phyloP scores from a whole-genome alignment of 2,329 filamentous ascomycete genomes.

The Hirsutella minnesotensis region DNA sequence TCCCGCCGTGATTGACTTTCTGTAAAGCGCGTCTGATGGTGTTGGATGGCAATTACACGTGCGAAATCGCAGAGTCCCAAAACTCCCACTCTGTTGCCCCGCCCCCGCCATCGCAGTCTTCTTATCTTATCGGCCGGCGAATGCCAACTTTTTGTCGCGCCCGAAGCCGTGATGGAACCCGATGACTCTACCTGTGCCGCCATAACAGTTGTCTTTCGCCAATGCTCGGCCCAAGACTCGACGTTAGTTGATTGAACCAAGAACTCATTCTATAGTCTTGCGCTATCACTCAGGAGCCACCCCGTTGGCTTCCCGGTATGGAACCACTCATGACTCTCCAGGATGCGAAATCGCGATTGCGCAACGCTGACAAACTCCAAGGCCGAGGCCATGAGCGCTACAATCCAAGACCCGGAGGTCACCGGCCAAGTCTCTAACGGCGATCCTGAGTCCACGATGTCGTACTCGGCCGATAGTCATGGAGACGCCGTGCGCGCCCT shows the following conservation, averaged over 20 bases:
- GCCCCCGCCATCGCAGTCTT: not conserved
- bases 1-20: no score
- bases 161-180: not conserved
- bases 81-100: constrained; percentile 1
- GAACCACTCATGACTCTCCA: no score
- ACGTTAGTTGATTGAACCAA: no score
- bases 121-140: not conserved
- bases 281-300: no score
- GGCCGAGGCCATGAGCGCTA: no score
- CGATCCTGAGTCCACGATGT: not conserved
- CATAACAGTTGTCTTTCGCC: not conserved
- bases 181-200: not conserved
- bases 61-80: not conserved
- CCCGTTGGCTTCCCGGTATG: no score
- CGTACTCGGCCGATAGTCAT: constrained; percentile 2
- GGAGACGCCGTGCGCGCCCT: constrained; percentile 4
- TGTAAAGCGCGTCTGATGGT: no score
- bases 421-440: not conserved
- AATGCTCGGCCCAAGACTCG: no score
- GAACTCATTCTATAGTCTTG: no score
- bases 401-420: not conserved
- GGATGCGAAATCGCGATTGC: no score
- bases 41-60: no score
- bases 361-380: no score
- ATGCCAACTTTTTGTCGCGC: not conserved